Evolutionary conservation across 352 stramenopile species (phyloP).

Genomic region (Phytopythium sindhum): DNA sequence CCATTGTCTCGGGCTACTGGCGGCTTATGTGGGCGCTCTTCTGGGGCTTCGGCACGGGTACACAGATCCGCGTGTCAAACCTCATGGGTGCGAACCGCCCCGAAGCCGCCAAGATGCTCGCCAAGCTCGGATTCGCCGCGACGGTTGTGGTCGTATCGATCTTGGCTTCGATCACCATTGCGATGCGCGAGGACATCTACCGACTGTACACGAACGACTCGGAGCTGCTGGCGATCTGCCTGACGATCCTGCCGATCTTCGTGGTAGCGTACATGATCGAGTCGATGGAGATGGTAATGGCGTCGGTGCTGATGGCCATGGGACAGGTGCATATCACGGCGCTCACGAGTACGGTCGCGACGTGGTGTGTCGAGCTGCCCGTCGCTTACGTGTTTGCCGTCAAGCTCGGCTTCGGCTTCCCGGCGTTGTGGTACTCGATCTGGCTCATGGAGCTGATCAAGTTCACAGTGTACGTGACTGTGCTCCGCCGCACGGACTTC

Average conservation of each 20-base stretch:
- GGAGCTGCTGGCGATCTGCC: constrained; percentile 41
- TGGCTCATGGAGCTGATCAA: constrained; percentile 27
- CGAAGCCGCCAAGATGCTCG: constrained; percentile 38
- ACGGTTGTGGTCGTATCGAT: constrained; percentile 44
- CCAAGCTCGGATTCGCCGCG: constrained; percentile 56
- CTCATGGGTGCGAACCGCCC: constrained; percentile 51
- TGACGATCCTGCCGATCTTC: constrained; percentile 55
- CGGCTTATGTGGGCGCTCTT: constrained; percentile 52
- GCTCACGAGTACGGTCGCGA: constrained; percentile 48
- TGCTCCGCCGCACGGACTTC: constrained; percentile 24
- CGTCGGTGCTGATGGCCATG: constrained; percentile 48
- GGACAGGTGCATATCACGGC: constrained; percentile 47
- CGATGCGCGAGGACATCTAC: constrained; percentile 46
- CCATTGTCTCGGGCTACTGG: constrained; percentile 52
- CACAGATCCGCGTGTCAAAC: constrained; percentile 59
- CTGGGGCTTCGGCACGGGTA: constrained; percentile 64
- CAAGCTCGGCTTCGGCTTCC: constrained; percentile 42
- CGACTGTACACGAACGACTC: constrained; percentile 58
- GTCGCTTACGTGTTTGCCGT: constrained; percentile 52
- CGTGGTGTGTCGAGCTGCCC: constrained; percentile 56
- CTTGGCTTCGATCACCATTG: constrained; percentile 45
- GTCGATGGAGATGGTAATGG: constrained; percentile 51
- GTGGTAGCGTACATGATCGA: constrained; percentile 55
- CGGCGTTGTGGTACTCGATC: constrained; percentile 40
- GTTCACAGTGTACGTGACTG: constrained; percentile 18